Evolutionary conservation across 2,329 filamentous ascomycete genomes (phyloP).

Genomic region (Tolypocladium sp.): DNA sequence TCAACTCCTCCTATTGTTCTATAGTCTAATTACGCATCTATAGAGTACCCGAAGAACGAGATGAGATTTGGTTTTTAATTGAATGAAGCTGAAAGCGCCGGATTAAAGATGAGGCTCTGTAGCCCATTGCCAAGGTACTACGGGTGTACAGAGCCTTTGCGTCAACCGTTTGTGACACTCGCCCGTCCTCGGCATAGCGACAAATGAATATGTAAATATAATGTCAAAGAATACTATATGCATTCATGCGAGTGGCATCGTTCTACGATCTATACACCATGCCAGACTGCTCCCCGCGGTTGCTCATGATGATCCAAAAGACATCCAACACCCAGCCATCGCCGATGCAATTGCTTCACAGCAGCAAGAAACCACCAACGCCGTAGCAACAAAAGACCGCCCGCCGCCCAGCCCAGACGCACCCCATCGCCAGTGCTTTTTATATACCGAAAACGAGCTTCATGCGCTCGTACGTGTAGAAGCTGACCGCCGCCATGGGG

Average conservation of each 20-base stretch:
- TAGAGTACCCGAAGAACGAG: not conserved
- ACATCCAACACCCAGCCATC: not conserved
- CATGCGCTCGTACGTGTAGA: conserved; percentile 57
- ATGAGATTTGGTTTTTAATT: not conserved
- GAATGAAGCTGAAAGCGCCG: not conserved
- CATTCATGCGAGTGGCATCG: not conserved
- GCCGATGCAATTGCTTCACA: not conserved
- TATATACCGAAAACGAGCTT: conserved; percentile 59
- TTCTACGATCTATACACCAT: not conserved
- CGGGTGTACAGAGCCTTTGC: not conserved
- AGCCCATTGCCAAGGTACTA: not conserved
- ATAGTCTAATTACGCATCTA: not conserved
- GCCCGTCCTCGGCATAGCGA: not conserved
- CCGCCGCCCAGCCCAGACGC: not conserved
- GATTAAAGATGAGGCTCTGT: not conserved
- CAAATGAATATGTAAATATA: not conserved
- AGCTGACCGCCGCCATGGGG: conserved; percentile 70
- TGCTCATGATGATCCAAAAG: not conserved
- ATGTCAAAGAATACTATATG: no score
- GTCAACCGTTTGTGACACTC: no score
- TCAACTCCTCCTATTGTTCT: not conserved
- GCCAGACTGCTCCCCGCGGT: not conserved
- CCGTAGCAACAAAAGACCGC: conserved; percentile 1
- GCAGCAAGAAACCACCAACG: conserved; percentile 3
- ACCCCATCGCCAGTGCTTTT: not conserved